Evolutionary conservation across 192 early-diverging fungal species (phyloP).

Genomic region (Helicostylum pulchrum): DNA sequence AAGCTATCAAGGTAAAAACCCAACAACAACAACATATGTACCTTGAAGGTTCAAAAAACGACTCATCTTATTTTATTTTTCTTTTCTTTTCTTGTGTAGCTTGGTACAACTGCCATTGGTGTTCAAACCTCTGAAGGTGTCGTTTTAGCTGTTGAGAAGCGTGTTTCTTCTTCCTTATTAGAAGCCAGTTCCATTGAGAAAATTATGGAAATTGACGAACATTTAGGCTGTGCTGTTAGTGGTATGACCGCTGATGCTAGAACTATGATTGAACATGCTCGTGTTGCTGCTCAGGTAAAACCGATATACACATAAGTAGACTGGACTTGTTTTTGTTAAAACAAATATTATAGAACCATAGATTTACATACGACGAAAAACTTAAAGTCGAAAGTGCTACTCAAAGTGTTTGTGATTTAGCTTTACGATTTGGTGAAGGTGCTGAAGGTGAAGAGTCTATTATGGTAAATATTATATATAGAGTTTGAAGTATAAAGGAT

Average conservation of each 20-base stretch:
- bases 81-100: constrained; percentile 31
- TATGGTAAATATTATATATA: constrained; percentile 64
- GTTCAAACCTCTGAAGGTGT: constrained; percentile 95
- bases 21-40: not conserved
- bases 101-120: constrained; percentile 96
- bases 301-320: not conserved
- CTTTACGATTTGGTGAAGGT: constrained; percentile 95
- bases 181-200: constrained; percentile 97
- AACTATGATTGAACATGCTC: constrained; percentile 98
- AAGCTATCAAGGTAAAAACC: constrained; percentile 94
- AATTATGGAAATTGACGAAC: constrained; percentile 93
- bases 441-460: constrained; percentile 94
- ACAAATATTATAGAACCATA: constrained; percentile 67
- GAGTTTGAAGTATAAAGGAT: not conserved
- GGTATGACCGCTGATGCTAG: constrained; percentile 94
- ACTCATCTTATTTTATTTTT: not conserved
- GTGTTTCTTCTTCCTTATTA: constrained; percentile 88
- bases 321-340: not conserved
- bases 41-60: not conserved
- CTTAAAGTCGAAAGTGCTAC: constrained; percentile 97
- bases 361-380: constrained; percentile 92
- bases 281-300: constrained; percentile 87
- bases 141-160: constrained; percentile 95
- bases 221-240: constrained; percentile 97
- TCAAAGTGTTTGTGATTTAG: constrained; percentile 97